Conservation (phyloP, 768 basidiomycete species). For the Hydnum rufescens region DNA sequence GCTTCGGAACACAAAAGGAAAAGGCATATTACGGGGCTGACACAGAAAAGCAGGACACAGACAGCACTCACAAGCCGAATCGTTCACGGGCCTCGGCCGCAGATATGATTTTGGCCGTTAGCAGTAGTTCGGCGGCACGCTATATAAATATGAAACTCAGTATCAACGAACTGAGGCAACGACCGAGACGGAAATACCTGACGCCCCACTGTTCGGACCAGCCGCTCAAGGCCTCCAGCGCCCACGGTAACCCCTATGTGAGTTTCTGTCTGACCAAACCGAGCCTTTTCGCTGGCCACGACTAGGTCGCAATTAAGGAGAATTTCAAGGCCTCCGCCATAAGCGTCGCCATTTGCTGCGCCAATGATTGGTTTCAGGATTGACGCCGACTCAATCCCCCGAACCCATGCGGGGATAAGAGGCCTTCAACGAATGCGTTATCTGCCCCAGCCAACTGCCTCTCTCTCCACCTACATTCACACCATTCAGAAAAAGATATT, state of each 20-base stretch:
- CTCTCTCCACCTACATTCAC: constrained; percentile 23
- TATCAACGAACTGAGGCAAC: too few relatives aligned
- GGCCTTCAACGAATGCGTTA: constrained; percentile 24
- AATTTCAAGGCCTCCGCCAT: constrained; percentile 47
- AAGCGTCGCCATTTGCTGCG: constrained; percentile 54
- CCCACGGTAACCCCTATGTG: constrained; percentile 54
- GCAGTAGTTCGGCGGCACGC: constrained; percentile 57
- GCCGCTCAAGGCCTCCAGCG: constrained; percentile 57
- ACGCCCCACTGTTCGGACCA: constrained; percentile 46
- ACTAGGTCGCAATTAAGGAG: constrained; percentile 63
- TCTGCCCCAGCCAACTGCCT: constrained; percentile 23
- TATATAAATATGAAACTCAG: too few relatives aligned
- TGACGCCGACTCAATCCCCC: constrained; percentile 51
- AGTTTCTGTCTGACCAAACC: constrained; percentile 59
- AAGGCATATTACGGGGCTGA: background rate
- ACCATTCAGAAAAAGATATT: background rate
- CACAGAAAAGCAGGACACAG: background rate
- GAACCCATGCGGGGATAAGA: constrained; percentile 31
- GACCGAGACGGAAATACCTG: constrained; percentile 45
- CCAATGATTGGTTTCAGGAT: constrained; percentile 59
- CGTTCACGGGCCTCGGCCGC: constrained; percentile 49
- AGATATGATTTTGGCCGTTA: constrained; percentile 46
- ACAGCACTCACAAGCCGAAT: constrained; percentile 47
- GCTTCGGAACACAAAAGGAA: too few relatives aligned
- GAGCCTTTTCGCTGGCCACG: constrained; percentile 42